Conservation (phyloP, 129 eudicot genomes). For the Arctium minus region DNA sequence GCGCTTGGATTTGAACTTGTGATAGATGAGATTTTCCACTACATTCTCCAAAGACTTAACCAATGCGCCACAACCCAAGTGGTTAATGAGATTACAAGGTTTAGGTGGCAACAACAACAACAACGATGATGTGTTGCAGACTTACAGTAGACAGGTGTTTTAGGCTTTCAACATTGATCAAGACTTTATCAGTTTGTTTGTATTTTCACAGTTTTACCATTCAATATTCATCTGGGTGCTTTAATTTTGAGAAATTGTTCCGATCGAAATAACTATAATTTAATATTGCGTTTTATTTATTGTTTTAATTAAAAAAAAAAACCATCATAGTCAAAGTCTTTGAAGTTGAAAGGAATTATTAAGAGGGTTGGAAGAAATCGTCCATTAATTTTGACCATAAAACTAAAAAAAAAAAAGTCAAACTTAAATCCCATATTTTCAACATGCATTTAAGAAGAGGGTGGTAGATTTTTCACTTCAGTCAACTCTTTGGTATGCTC, state of each 20-base stretch:
- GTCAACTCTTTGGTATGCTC: conserved; percentile 19
- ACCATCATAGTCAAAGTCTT: neutral
- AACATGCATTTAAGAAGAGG: conserved; percentile 41
- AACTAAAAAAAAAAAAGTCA: conserved; percentile 11
- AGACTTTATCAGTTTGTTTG: neutral
- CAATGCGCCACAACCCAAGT: too few species aligned
- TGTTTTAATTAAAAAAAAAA: too few species aligned
- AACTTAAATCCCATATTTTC: conserved; percentile 23
- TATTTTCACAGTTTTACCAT: too few species aligned
- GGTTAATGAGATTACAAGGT: too few species aligned
- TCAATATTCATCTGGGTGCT: neutral
- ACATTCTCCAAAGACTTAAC: too few species aligned
- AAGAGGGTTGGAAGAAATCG: neutral
- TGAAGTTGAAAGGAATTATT: neutral
- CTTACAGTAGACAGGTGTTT: neutral
- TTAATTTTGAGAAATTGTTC: too few species aligned
- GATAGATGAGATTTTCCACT: too few species aligned
- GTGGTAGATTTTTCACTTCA: conserved; percentile 12
- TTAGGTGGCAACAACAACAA: too few species aligned
- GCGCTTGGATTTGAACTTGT: too few species aligned
- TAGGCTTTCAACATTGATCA: neutral
- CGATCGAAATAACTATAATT: too few species aligned
- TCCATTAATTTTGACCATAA: conserved; percentile 17
- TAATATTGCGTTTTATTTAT: too few species aligned
- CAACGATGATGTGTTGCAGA: too few species aligned